Evolutionary conservation across 169 alveolate species (phyloP), one percentile per base, ranked within the genome.

Genomic region (Plasmodium cynomolgi): DNA sequence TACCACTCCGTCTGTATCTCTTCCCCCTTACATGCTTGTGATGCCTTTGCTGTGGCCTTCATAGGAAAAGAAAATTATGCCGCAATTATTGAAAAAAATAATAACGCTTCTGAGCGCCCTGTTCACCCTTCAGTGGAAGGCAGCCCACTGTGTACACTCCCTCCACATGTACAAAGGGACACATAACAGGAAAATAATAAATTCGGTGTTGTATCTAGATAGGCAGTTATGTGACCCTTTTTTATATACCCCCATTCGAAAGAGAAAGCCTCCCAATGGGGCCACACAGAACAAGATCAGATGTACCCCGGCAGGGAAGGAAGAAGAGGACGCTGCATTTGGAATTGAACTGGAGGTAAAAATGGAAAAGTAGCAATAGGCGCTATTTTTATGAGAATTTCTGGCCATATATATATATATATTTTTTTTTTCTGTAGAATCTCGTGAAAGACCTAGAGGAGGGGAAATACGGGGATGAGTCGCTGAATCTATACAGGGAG

Each of bases 371-470:
- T 68, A 5, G 15, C 1, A 68, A 68, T 68, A 23, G 37, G 77
- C n/a, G 5, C 37, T 0, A 68, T 68, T 26, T 5, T 8, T 29
- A 29, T 68, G 77, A 20, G 37, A 23, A 26, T 68, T 50, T 15
- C 3, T 13, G 8, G 23, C 8, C 20, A 50, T 50, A 50, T 13
- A 7, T 41, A n/a, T n/a, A n/a, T 50, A 47, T 47, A 47, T 47
- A 62, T 68, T 23, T 29, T 7, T 68, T 23, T 62, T 23, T 73
- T 33, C 23, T 33, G 44, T n/a, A 86, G 93, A 77, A 86, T 56
- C 75, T 86, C n/a, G 47, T 86, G 23, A 86, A 86, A 17, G 86
- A 86, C 26, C n/a, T 86, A 86, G 93, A 86, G 33, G 83, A 74
- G 33, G 93, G 93, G 41, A 77, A 86, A 33, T 56, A 31, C 29